A percentile compares a stretch with the other conserved stretches of the same genome.
phyloP scores from a whole-genome alignment of 164 flowering plant species.

The Annona cherimola region DNA sequence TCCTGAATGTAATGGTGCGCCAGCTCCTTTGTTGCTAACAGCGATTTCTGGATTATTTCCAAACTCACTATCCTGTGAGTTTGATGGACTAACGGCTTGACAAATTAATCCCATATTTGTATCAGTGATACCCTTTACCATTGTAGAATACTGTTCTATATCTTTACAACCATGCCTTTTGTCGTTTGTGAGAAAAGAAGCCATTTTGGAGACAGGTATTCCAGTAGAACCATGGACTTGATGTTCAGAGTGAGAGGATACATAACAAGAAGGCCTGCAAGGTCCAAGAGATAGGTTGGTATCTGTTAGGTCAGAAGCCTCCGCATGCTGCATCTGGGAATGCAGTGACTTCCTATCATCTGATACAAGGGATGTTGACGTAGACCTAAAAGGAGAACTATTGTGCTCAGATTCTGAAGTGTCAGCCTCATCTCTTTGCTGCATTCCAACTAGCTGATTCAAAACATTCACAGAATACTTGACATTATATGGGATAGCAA shows the following conservation, averaged over 20 bases:
- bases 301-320: background rate
- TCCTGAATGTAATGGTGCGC: conserved; percentile 8
- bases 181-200: conserved; percentile 10
- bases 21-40: conserved; percentile 11
- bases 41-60: conserved; percentile 10
- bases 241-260: background rate
- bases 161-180: conserved; percentile 20
- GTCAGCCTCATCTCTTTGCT: conserved; percentile 4
- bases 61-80: conserved; percentile 13
- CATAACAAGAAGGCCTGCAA: background rate
- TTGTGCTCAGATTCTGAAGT: background rate
- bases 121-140: conserved; percentile 5
- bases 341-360: background rate
- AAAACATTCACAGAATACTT: background rate
- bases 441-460: background rate
- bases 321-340: background rate
- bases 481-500: background rate
- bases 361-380: conserved; percentile 5
- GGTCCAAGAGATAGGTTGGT: conserved; percentile 5
- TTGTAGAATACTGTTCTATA: conserved; percentile 6
- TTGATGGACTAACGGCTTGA: conserved; percentile 16
- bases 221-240: conserved; percentile 1
- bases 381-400: background rate
- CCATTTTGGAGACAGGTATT: conserved; percentile 2
- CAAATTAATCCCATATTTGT: conserved; percentile 8